Percentiles rank a stretch among this genome's conserved stretches.
phyloP scores from a whole-genome alignment of 2,329 filamentous ascomycete genomes.

The Talaromyces sp. region DNA sequence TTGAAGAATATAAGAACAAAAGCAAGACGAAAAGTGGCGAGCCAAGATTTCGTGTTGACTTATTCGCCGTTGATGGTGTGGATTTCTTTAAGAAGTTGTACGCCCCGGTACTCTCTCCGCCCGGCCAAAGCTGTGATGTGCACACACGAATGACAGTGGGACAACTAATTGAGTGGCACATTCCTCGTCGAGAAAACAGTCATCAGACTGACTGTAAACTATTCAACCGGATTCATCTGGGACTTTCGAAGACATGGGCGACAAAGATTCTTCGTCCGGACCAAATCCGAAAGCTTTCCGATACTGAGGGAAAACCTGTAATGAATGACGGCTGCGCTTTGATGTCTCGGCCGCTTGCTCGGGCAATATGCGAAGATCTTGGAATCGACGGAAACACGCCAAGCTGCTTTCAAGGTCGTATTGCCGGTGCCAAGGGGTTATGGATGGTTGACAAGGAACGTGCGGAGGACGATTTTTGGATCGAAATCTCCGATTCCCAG shows the following conservation, averaged over 20 bases:
- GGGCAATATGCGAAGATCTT: slow-evolving; percentile 41
- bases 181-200: slow-evolving; percentile 31
- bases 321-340: slow-evolving; percentile 52
- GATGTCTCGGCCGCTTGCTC: slow-evolving; percentile 51
- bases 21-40: slow-evolving; percentile 18
- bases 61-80: slow-evolving; percentile 43
- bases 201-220: slow-evolving; percentile 40
- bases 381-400: slow-evolving; percentile 41
- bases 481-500: slow-evolving; percentile 55
- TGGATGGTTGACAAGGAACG: slow-evolving; percentile 51
- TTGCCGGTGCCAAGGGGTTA: slow-evolving; percentile 58
- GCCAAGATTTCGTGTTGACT: slow-evolving; percentile 28
- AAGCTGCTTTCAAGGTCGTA: slow-evolving; percentile 53
- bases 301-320: slow-evolving; percentile 24
- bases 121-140: slow-evolving; percentile 20
- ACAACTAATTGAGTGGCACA: slow-evolving; percentile 44
- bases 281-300: slow-evolving; percentile 32
- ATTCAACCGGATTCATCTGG: slow-evolving; percentile 41
- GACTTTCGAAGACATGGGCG: slow-evolving; percentile 40
- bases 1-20: slow-evolving; percentile 33
- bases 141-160: slow-evolving; percentile 35
- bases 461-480: slow-evolving; percentile 42
- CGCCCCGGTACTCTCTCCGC: slow-evolving; percentile 17
- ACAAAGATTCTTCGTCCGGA: slow-evolving; percentile 32
- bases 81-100: slow-evolving; percentile 27